Evolutionary conservation across 176 grass and related monocot species (phyloP).

Genomic region (Aegilops umbellulata): DNA sequence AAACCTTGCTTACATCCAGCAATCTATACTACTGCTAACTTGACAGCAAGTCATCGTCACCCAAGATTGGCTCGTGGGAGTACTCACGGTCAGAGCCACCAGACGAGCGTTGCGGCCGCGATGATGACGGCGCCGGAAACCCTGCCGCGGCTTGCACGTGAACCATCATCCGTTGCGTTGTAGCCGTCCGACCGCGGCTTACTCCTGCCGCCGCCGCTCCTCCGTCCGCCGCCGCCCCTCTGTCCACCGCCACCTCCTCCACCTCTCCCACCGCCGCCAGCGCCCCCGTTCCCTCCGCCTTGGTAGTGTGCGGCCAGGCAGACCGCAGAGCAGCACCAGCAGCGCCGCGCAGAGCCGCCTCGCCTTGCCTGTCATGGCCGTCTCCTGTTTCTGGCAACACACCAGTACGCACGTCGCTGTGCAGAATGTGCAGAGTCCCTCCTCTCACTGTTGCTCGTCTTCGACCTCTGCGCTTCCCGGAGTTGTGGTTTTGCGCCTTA

Average conservation of each 20-base stretch:
- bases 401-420: not conserved
- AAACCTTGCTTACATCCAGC: not conserved
- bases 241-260: too few relatives aligned
- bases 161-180: not conserved
- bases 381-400: not conserved
- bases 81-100: not conserved
- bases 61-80: not conserved
- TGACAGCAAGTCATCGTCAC: not conserved
- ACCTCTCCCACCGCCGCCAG: not conserved
- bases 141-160: not conserved
- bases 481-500: not conserved
- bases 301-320: conserved; percentile 4
- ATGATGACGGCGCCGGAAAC: not conserved
- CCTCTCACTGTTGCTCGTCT: not conserved
- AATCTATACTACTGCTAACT: not conserved
- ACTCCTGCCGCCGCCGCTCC: not conserved
- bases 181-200: not conserved
- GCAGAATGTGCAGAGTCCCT: not conserved
- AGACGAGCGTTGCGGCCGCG: not conserved
- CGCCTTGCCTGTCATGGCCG: conserved; percentile 8
- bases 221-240: not conserved
- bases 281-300: not conserved
- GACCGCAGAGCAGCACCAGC: conserved; percentile 30
- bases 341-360: conserved; percentile 1
- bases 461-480: not conserved